A percentile compares a stretch with the other conserved stretches of the same genome.
These are phyloP conservation scores for Datisca glomerata DNA, from an alignment of 306 rosid species.

Conservation along the genomic window DNA sequence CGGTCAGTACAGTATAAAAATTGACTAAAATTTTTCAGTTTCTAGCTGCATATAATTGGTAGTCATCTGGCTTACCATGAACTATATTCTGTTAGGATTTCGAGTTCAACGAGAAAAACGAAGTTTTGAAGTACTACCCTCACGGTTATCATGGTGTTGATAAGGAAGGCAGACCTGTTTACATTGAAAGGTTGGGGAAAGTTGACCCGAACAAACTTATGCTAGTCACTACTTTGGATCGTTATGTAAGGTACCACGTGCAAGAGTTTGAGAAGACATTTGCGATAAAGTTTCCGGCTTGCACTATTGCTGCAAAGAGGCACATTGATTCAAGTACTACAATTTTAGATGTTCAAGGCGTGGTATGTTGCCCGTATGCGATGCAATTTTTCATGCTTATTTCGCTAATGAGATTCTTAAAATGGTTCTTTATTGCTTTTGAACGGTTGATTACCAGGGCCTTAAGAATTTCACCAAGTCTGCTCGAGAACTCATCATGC, in stretches of 20 bases:
- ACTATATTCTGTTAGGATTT: conserved; percentile 51
- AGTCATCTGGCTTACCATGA: conserved; percentile 8
- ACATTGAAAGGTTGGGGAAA: conserved; percentile 90
- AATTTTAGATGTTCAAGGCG: conserved; percentile 96
- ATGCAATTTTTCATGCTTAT: not conserved
- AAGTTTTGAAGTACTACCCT: conserved; percentile 70
- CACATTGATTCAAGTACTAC: conserved; percentile 97
- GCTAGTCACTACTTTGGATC: conserved; percentile 89
- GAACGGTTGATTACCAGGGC: conserved; percentile 49
- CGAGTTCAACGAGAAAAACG: conserved; percentile 63
- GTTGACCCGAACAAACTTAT: conserved; percentile 88
- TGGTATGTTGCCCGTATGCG: conserved; percentile 46
- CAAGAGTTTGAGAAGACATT: conserved; percentile 83
- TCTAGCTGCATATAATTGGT: not conserved
- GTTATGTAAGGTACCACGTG: conserved; percentile 80
- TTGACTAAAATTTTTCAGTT: not conserved
- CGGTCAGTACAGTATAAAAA: conserved; percentile 28
- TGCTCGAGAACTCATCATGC: conserved; percentile 70
- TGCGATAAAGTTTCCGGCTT: conserved; percentile 85
- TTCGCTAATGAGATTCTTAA: not conserved
- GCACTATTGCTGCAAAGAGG: conserved; percentile 88
- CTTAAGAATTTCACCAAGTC: conserved; percentile 84
- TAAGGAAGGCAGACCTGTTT: conserved; percentile 94
- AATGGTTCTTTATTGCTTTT: not conserved
- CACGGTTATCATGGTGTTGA: conserved; percentile 96